Base-by-base conservation (phyloP, 2,329 filamentous ascomycete genomes). In the Coniella vitis region DNA sequence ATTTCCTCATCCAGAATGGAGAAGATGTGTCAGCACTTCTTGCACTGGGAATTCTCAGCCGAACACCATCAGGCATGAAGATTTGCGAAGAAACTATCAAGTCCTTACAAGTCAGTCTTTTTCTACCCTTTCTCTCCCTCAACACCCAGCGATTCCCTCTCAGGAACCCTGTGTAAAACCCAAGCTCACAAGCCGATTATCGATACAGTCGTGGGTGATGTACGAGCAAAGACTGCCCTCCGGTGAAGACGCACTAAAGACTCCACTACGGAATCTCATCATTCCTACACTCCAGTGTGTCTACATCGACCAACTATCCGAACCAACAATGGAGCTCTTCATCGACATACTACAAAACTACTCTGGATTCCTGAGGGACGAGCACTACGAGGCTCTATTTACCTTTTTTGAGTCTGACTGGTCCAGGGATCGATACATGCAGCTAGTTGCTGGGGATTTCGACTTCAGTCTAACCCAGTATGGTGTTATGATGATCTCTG, bases 181-280 rank as follows among this genome's bases (percentile, higher is more conserved):
- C n/a, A 17, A n/a, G 29, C 21, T 25, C 14, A 47, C 40, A 45
- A 45, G 32, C 50, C 51, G 40, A 53, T 31, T 10, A 42, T 58
- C 45, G 56, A 35, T 32, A 12, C 47, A 86, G 83, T 76, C 83
- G 4, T 91, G 86, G 86, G 75, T 89, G 29, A 74, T 80, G 56
- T 90, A 89, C 59, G 83, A 81, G 4, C 84, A 89, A 58, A 76
- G 79, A 31, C 73, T 78, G 22, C 80, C 81, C 43, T 69, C 76
- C 3, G 73, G 76, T 39, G 75, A 77, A 31, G 74, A 74, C 14
- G 70, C 76, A 14, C 70, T 85, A 29, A 68, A 85, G 2, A 68
- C 74, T 16, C 71, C 78, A 16, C 70, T 90, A 13, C 78, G 77
- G 29, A 70, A 74, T 2, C 67, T 89, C 4, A 73, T 84, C 2